These are phyloP conservation scores for Botrytis fabae DNA, from an alignment of 2,329 filamentous ascomycete genomes.

Conservation along the genomic window DNA sequence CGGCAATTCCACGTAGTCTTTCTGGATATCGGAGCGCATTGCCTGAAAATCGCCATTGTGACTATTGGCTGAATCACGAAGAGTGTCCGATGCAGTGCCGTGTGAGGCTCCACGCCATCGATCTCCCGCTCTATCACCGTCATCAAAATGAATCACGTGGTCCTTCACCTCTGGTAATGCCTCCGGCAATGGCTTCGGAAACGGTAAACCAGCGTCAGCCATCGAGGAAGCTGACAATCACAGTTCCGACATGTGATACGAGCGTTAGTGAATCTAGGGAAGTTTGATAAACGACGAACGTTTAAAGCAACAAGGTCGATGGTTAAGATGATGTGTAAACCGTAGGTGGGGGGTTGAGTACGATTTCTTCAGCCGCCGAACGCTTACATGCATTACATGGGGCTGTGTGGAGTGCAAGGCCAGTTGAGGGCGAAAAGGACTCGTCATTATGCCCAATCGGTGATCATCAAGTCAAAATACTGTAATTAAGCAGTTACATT, in stretches of 20 bases:
- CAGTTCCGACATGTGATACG: not conserved
- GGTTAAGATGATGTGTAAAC: not conserved
- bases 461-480: not conserved
- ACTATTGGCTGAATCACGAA: not conserved
- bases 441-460: not conserved
- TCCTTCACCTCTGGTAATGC: not conserved
- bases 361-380: not conserved
- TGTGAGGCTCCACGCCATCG: not conserved
- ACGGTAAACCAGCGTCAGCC: not conserved
- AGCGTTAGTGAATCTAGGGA: not conserved
- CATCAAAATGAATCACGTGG: not conserved
- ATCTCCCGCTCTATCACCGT: not conserved
- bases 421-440: not conserved
- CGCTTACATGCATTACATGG: not conserved
- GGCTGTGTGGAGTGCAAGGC: not conserved
- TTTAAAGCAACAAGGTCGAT: not conserved
- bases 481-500: not conserved
- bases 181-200: not conserved
- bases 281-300: not conserved
- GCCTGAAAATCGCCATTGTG: too few species aligned
- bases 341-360: not conserved
- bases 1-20: not conserved
- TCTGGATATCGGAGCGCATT: not conserved
- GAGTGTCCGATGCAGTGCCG: not conserved
- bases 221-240: not conserved